Conservation (phyloP, 1,284 basidiomycete genomes). For the Sanghuangporus sanghuang region DNA sequence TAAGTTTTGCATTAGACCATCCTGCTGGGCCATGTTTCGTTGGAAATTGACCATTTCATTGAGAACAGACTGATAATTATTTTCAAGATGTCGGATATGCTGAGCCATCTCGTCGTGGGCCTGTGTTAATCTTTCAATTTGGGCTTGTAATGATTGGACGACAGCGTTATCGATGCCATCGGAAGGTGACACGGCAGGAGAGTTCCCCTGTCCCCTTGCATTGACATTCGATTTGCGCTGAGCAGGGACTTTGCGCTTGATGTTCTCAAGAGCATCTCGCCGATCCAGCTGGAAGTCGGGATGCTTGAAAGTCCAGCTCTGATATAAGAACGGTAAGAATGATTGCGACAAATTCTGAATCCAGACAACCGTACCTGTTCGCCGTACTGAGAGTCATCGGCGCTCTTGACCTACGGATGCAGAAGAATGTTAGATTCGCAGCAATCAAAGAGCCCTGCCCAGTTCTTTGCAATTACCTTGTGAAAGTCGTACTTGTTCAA, state of each 20-base stretch:
- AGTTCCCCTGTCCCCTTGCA: conserved; percentile 19
- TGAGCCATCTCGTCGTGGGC: conserved; percentile 57
- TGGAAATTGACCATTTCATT: conserved; percentile 83
- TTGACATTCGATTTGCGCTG: conserved; percentile 44
- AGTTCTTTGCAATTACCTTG: conserved; percentile 50
- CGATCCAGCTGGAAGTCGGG: conserved; percentile 89
- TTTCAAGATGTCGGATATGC: conserved; percentile 61
- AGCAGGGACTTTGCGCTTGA: conserved; percentile 87
- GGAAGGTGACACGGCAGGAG: conserved; percentile 22
- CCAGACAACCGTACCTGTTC: conserved; percentile 55
- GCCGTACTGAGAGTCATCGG: conserved; percentile 72
- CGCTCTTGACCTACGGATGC: conserved; percentile 60
- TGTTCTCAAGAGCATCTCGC: conserved; percentile 84
- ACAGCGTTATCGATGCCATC: conserved; percentile 24
- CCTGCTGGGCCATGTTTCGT: conserved; percentile 81
- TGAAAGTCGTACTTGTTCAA: conserved; percentile 99
- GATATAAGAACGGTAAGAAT: conserved; percentile 13
- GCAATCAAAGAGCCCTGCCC: background rate
- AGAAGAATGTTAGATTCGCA: background rate
- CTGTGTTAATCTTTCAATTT: conserved; percentile 44
- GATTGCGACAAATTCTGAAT: background rate
- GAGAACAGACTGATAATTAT: conserved; percentile 73
- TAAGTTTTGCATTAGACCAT: conserved; percentile 77
- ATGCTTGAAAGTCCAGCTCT: conserved; percentile 96
- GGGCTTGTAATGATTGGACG: conserved; percentile 41